phyloP scores from a whole-genome alignment of 2,329 filamentous ascomycete genomes.

The Hymenoscyphus fructigenus region DNA sequence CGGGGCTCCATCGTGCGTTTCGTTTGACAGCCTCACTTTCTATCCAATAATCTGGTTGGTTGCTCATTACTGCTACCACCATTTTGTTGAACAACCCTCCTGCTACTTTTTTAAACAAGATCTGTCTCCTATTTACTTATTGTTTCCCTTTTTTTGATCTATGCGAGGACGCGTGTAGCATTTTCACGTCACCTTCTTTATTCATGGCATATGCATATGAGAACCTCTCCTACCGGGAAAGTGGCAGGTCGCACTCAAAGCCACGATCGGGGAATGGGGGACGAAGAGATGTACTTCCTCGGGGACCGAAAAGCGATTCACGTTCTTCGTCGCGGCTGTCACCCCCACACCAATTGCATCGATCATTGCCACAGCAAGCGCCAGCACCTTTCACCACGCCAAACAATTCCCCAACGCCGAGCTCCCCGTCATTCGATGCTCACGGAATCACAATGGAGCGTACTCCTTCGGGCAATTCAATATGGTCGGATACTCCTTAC shows the following conservation, averaged over 20 bases:
- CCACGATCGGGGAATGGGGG: constrained; percentile 8
- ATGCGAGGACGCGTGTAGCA: constrained; percentile 15
- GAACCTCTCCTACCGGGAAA: constrained; percentile 19
- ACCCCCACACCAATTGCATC: constrained; percentile 19
- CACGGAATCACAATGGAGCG: constrained; percentile 33
- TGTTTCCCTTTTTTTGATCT: constrained; percentile 13
- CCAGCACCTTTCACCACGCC: constrained; percentile 20
- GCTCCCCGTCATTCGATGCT: constrained; percentile 12
- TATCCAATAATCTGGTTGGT: not conserved
- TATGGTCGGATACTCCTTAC: constrained; percentile 31
- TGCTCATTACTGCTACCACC: not conserved
- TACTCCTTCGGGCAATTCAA: constrained; percentile 35
- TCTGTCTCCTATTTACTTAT: constrained; percentile 11
- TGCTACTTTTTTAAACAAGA: not conserved
- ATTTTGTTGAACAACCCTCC: not conserved
- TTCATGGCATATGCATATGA: constrained; percentile 25
- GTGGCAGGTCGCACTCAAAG: constrained; percentile 18
- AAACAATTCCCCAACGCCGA: constrained; percentile 13
- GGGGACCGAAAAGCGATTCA: constrained; percentile 20
- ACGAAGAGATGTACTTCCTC: constrained; percentile 19
- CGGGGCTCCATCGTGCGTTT: not conserved
- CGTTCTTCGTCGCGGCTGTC: constrained; percentile 17
- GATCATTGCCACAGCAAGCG: constrained; percentile 12
- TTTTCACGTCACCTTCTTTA: constrained; percentile 12
- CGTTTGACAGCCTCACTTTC: constrained; percentile 25